Conservation (phyloP, 192 early-diverging fungal species). For the Lobosporangium transversale region DNA sequence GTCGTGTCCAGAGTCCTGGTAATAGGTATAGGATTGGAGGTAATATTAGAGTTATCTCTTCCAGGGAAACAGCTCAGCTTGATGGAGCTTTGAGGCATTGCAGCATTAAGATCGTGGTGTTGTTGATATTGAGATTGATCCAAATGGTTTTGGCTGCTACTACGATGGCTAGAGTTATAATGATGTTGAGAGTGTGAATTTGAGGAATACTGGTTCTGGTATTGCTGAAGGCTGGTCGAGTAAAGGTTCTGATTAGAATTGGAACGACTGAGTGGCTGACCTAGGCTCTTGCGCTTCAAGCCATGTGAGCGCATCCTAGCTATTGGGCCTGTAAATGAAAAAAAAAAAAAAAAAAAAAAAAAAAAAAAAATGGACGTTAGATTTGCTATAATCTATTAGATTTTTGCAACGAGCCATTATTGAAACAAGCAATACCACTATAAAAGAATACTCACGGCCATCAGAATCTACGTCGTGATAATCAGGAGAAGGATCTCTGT, state of each 20-base stretch:
- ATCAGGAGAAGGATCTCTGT: constrained; percentile 27
- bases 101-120: constrained; percentile 9
- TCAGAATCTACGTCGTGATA: constrained; percentile 29
- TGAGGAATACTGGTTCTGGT: constrained; percentile 11
- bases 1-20: constrained; percentile 12
- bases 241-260: constrained; percentile 34
- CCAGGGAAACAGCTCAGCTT: constrained; percentile 41
- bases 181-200: constrained; percentile 7
- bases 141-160: not conserved
- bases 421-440: not conserved
- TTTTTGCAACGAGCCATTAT: no score
- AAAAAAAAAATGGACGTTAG: no score
- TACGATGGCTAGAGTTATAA: not conserved
- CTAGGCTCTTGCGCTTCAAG: constrained; percentile 33
- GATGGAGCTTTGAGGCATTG: constrained; percentile 21
- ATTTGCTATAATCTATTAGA: no score
- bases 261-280: constrained; percentile 24
- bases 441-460: constrained; percentile 25
- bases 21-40: not conserved
- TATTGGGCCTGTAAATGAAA: constrained; percentile 21
- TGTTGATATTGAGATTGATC: not conserved
- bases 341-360: not conserved
- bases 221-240: constrained; percentile 18
- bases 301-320: constrained; percentile 31
- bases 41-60: not conserved